These are phyloP conservation scores for Rhodomyrtus psidioides DNA, from an alignment of 441 rosid species.

Conservation along the genomic window DNA sequence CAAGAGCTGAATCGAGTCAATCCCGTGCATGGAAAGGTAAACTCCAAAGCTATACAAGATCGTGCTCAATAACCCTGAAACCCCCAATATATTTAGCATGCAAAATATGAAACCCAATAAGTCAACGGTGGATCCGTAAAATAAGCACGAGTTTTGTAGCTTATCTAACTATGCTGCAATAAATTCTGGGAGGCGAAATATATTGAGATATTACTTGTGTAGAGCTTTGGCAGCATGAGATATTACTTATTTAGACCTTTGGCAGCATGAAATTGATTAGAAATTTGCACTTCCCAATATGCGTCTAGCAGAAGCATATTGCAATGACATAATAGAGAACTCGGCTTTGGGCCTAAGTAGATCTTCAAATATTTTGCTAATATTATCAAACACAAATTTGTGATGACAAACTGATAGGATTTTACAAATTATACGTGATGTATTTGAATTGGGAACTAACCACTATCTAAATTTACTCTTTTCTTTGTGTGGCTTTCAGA, in stretches of 20 bases:
- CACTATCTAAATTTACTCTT: not conserved
- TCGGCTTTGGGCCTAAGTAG: not conserved
- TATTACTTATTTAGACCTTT: no score
- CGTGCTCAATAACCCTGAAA: no score
- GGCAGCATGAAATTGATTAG: not conserved
- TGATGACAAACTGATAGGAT: not conserved
- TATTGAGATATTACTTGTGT: not conserved
- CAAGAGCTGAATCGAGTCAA: no score
- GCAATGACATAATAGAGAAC: not conserved
- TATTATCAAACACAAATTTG: not conserved
- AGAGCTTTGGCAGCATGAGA: no score
- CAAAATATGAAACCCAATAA: no score
- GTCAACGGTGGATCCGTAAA: no score
- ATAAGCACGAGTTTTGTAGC: not conserved
- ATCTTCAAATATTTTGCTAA: not conserved
- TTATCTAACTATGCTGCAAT: not conserved
- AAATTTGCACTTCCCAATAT: not conserved
- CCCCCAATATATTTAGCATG: no score
- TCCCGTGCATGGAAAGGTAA: no score
- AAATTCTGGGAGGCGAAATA: not conserved
- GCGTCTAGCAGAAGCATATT: not conserved
- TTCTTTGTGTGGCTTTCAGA: not conserved
- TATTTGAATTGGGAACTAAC: not conserved
- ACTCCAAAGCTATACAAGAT: no score
- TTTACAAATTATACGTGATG: not conserved